Percentiles rank a stretch among this genome's conserved stretches.
Conservation (phyloP, 257 asterid genomes). For the Perilla frutescens region DNA sequence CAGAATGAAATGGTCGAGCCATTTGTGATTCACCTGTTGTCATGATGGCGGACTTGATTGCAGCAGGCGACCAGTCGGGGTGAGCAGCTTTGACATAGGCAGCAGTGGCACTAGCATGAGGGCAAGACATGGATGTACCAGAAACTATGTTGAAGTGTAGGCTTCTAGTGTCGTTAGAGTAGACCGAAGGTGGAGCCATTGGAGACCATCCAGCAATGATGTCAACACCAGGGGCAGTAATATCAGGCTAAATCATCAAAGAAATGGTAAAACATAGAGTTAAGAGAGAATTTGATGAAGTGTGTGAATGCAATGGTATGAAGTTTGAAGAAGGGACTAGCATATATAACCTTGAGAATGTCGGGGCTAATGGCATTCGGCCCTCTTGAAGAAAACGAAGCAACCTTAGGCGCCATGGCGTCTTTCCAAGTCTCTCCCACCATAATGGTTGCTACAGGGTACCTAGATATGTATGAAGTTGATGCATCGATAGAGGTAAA, state of each 20-base stretch:
- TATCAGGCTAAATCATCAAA: slow-evolving; percentile 34
- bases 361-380: slow-evolving; percentile 40
- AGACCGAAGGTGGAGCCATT: slow-evolving; percentile 30
- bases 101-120: slow-evolving; percentile 48
- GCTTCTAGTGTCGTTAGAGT: slow-evolving; percentile 26
- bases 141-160: slow-evolving; percentile 42
- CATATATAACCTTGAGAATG: slow-evolving; percentile 40
- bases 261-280: not conserved
- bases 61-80: slow-evolving; percentile 57
- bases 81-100: slow-evolving; percentile 53
- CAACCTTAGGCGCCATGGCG: slow-evolving; percentile 46
- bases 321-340: not conserved
- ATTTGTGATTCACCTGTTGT: slow-evolving; percentile 37
- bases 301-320: not conserved
- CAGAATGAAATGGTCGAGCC: not conserved
- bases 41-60: slow-evolving; percentile 56
- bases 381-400: slow-evolving; percentile 54
- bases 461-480: slow-evolving; percentile 16
- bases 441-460: slow-evolving; percentile 41
- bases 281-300: not conserved
- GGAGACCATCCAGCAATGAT: slow-evolving; percentile 46
- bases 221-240: slow-evolving; percentile 45
- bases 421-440: slow-evolving; percentile 47
- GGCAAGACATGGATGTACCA: slow-evolving; percentile 57
- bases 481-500: too few species aligned